Evolutionary conservation across 495 filamentous ascomycete species (phyloP), one percentile per base, ranked within the genome.

Genomic region (Penicillium riverlandense): DNA sequence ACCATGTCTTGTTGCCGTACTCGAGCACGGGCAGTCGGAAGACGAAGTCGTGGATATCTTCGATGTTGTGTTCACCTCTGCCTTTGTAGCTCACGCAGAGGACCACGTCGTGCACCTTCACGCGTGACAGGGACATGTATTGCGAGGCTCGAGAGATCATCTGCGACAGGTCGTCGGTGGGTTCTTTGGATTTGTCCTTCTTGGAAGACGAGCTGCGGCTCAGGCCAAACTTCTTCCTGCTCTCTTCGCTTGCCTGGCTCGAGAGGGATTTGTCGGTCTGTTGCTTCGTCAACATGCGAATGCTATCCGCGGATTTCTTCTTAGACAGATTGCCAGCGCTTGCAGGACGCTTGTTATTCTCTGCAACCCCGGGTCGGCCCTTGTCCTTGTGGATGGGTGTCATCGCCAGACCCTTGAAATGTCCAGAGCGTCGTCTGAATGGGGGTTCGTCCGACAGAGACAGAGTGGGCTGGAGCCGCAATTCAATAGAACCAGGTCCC

Each of bases 1-100:
- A 96, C 92, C 92, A 99, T 8, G 90, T 97, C 68, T 96, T 97
- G 71, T 99, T 97, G 39, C 87, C 78, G 61, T 95, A 97, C 59
- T 99, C 92, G 33, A 99, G 80, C 11, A 85, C 85, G 7, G 92
- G 92, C 57, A 99, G 79, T 13, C 89, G 83, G 76, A 98, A 98
- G 46, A 97, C 92, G 48, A 98, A 91, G 54, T 96, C 84, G 63
- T 98, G 92, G 10, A 98, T 82, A 62, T 98, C 92, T 67, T 95
- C 87, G 39, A 98, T 68, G 54, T 97, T 99, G 54, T 89, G 88
- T 43, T 95, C 86, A 35, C 88, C 89, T 62, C 84, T 91, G 46
- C 94, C 92, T 62, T 99, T 97, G 70, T 96, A 99, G 59, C 86
- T 91, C 42, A 99, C 74, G 65, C 91, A 96, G 15, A 99, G 78